Conservation (phyloP, 2,329 filamentous ascomycete species). For the Pseudogymnoascus verrucosus region DNA sequence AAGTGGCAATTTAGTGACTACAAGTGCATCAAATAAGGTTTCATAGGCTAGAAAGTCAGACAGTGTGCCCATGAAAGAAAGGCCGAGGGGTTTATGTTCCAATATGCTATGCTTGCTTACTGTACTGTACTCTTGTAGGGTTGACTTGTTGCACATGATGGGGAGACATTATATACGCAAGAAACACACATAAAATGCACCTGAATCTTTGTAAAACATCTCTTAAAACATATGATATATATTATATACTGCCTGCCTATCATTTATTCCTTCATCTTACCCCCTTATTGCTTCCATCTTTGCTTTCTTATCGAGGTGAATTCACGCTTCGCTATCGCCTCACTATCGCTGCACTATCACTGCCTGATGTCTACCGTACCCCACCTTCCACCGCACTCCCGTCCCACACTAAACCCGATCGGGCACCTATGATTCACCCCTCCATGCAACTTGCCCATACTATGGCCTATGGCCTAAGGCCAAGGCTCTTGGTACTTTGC, state of each 20-base stretch:
- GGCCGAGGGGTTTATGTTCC: not conserved
- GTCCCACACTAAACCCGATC: not conserved
- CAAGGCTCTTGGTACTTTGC: not conserved
- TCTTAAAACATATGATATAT: too few relatives aligned
- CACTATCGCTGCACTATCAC: not conserved
- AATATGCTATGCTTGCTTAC: not conserved
- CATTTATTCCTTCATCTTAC: not conserved
- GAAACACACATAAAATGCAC: not conserved
- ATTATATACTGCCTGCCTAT: not conserved
- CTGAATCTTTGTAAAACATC: not conserved
- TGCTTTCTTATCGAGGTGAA: not conserved
- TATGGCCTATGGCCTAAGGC: not conserved
- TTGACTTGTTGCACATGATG: not conserved
- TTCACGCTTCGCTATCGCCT: not conserved
- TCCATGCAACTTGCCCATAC: not conserved
- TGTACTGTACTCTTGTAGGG: not conserved
- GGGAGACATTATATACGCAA: not conserved
- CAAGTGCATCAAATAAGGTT: not conserved
- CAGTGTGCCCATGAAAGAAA: not conserved
- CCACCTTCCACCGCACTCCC: conserved; percentile 1
- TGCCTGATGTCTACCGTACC: conserved; percentile 7
- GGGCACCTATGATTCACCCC: conserved; percentile 3
- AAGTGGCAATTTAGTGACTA: not conserved
- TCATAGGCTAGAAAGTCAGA: not conserved
- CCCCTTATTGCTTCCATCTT: not conserved